These are phyloP conservation scores for Hypocreales sp. DNA, from an alignment of 2,329 filamentous ascomycete species.

Conservation along the genomic window DNA sequence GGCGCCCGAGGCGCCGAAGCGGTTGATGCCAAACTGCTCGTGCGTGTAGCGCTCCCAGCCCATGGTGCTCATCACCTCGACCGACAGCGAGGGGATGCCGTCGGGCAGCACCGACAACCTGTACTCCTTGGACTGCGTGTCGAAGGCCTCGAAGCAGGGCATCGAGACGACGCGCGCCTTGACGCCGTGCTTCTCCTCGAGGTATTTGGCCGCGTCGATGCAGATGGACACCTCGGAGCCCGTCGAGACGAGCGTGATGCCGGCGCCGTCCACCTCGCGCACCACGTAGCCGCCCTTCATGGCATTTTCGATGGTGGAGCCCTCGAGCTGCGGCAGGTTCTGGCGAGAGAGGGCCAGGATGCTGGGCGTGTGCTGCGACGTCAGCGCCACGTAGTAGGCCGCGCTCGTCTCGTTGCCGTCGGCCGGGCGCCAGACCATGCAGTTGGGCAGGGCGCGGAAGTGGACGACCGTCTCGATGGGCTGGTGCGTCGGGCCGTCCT, in stretches of 20 bases:
- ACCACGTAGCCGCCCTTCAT: constrained; percentile 93
- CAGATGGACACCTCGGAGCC: constrained; percentile 93
- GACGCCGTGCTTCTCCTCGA: constrained; percentile 77
- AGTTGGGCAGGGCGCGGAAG: constrained; percentile 97
- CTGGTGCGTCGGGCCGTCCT: constrained; percentile 97
- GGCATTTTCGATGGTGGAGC: constrained; percentile 75
- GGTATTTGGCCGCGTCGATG: constrained; percentile 81
- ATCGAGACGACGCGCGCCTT: constrained; percentile 87
- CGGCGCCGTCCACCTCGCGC: constrained; percentile 68
- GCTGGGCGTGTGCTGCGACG: constrained; percentile 75
- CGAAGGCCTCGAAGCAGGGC: constrained; percentile 95
- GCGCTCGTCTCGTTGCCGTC: constrained; percentile 97
- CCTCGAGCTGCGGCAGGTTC: constrained; percentile 95
- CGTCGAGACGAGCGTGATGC: constrained; percentile 82
- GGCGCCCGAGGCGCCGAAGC: constrained; percentile 91
- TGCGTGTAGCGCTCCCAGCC: constrained; percentile 99
- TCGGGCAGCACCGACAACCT: constrained; percentile 83
- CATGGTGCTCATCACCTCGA: constrained; percentile 94
- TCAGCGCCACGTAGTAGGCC: constrained; percentile 92
- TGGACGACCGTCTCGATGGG: constrained; percentile 96
- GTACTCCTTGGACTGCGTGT: constrained; percentile 89
- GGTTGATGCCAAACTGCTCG: constrained; percentile 98
- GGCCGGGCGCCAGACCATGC: constrained; percentile 98
- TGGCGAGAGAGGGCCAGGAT: constrained; percentile 93
- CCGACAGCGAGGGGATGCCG: constrained; percentile 80